Conservation (phyloP, 129 eudicot genomes). For the Artemisia argyi region DNA sequence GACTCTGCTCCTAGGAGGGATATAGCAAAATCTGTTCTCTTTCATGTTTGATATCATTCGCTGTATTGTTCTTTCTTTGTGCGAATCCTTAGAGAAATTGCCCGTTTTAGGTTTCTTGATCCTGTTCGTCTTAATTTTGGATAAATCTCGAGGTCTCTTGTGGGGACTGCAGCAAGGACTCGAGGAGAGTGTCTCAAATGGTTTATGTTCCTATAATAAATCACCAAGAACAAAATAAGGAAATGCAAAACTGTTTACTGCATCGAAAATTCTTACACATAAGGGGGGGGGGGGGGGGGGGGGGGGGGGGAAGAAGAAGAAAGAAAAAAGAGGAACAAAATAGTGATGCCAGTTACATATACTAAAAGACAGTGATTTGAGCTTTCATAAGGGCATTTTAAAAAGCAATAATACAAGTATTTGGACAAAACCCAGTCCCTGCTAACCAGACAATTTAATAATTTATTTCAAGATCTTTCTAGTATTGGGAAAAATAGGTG, state of each 20-base stretch:
- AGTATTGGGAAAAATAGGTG: no score
- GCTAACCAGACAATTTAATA: no score
- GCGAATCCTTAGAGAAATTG: conserved; percentile 14
- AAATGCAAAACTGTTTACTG: background rate
- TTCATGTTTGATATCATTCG: conserved; percentile 64
- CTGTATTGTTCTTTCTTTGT: conserved; percentile 43
- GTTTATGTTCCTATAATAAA: conserved; percentile 31
- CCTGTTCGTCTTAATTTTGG: conserved; percentile 4
- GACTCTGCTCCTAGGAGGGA: conserved; percentile 57
- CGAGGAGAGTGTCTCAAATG: conserved; percentile 22
- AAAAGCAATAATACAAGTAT: no score
- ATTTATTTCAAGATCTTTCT: no score
- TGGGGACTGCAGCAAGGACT: conserved; percentile 28
- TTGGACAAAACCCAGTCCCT: no score
- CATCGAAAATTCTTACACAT: no score
- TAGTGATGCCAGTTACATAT: no score
- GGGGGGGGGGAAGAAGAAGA: no score
- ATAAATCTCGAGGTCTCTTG: conserved; percentile 48
- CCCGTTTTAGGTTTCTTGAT: conserved; percentile 26
- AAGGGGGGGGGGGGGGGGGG: no score
- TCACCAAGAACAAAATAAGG: background rate
- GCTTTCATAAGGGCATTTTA: no score
- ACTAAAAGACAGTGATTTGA: no score
- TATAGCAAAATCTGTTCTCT: conserved; percentile 64
- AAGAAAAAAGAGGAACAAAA: no score